phyloP scores from a whole-genome alignment of 805 yeast genomes.

The Torulaspora delbrueckii region DNA sequence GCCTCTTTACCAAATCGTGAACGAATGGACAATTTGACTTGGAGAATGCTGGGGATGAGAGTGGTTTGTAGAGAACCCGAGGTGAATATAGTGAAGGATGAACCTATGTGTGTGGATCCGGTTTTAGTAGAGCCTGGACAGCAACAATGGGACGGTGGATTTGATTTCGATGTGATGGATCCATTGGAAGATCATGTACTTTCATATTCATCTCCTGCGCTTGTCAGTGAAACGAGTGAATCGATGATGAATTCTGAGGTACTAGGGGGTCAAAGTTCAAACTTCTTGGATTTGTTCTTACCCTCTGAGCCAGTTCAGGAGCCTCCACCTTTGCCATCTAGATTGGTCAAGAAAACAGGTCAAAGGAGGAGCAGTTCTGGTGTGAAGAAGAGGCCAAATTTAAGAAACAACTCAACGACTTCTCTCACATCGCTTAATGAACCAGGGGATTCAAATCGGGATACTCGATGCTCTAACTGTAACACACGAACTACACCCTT shows the following conservation, averaged over 20 bases:
- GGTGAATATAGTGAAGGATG: not conserved
- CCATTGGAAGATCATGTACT: conserved; percentile 11
- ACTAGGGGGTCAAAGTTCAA: conserved; percentile 9
- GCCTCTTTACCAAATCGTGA: conserved; percentile 67
- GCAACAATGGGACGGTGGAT: conserved; percentile 1
- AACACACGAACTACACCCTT: conserved; percentile 85
- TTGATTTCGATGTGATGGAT: conserved; percentile 4
- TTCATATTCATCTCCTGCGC: conserved; percentile 6
- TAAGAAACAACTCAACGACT: conserved; percentile 3
- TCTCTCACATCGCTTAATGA: conserved; percentile 10
- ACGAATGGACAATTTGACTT: conserved; percentile 78
- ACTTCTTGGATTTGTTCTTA: conserved; percentile 9
- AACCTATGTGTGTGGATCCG: conserved; percentile 6
- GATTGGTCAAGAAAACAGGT: not conserved
- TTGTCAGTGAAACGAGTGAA: conserved; percentile 8
- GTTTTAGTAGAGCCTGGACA: conserved; percentile 1
- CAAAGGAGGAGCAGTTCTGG: conserved; percentile 12
- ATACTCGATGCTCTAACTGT: conserved; percentile 72
- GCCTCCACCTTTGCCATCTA: not conserved
- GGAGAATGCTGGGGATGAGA: conserved; percentile 74
- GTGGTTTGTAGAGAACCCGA: conserved; percentile 17
- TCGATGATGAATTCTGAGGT: conserved; percentile 8
- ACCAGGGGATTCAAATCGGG: conserved; percentile 3
- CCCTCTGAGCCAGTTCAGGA: conserved; percentile 2
- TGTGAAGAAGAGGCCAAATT: conserved; percentile 9